phyloP scores from a whole-genome alignment of 2,329 filamentous ascomycete genomes.

The Colletotrichum truncatum region DNA sequence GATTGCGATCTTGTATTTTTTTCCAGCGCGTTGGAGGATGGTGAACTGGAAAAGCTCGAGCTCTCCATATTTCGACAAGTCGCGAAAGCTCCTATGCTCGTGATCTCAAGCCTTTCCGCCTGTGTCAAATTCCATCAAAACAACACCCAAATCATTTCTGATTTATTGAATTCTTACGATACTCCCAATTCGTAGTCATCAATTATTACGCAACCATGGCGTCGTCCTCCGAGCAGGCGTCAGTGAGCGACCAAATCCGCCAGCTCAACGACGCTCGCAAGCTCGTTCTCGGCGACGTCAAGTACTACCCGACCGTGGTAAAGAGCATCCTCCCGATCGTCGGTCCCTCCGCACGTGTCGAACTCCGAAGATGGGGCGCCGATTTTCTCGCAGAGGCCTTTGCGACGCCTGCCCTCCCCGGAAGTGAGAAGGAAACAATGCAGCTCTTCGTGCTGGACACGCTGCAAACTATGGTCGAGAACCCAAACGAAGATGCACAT shows the following conservation, averaged over 20 bases:
- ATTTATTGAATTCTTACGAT: neutral
- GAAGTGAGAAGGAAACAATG: slow-evolving; percentile 82
- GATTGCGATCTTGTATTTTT: slow-evolving; percentile 1
- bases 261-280: slow-evolving; percentile 92
- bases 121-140: neutral
- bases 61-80: slow-evolving; percentile 30
- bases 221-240: slow-evolving; percentile 54
- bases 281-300: slow-evolving; percentile 85
- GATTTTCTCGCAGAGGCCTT: slow-evolving; percentile 97
- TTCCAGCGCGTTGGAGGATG: slow-evolving; percentile 27
- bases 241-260: slow-evolving; percentile 79
- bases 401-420: slow-evolving; percentile 84
- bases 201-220: slow-evolving; percentile 55
- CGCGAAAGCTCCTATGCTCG: slow-evolving; percentile 28
- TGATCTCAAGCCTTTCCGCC: neutral
- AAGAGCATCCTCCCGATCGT: slow-evolving; percentile 94
- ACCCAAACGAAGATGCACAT: slow-evolving; percentile 77
- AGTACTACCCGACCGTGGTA: slow-evolving; percentile 91
- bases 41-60: slow-evolving; percentile 27
- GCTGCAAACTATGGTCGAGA: slow-evolving; percentile 74
- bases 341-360: slow-evolving; percentile 75
- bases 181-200: neutral
- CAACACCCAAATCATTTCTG: neutral
- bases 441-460: slow-evolving; percentile 81
- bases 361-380: slow-evolving; percentile 93